Percentiles rank a stretch among this genome's conserved stretches.
phyloP scores from a whole-genome alignment of 2,329 filamentous ascomycete species.

The Xylaria sp. region DNA sequence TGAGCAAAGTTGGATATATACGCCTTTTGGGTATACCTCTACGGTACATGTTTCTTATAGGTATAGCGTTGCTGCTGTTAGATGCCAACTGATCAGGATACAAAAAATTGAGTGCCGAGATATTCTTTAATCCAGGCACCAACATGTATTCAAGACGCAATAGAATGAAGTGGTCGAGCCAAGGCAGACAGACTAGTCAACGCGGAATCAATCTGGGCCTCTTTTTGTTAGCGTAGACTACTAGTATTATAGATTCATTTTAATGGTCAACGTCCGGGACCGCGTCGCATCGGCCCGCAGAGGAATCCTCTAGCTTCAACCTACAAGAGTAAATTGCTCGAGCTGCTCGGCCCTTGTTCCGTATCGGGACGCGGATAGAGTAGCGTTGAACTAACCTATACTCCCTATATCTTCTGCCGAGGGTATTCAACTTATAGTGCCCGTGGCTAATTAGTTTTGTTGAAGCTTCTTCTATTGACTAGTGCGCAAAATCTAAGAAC shows the following conservation, averaged over 20 bases:
- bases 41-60: background rate
- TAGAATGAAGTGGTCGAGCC: background rate
- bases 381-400: background rate
- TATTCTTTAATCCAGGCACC: conserved; percentile 10
- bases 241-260: background rate
- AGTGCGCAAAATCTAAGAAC: background rate
- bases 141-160: background rate
- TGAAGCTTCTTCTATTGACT: conserved; percentile 5
- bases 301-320: conserved; percentile 12
- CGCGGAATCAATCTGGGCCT: background rate
- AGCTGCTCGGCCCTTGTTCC: background rate
- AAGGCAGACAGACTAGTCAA: conserved; percentile 7
- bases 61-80: background rate
- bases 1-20: background rate
- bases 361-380: background rate
- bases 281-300: conserved; percentile 19
- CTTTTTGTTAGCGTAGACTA: background rate
- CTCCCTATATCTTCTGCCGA: background rate
- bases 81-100: background rate
- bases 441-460: conserved; percentile 5
- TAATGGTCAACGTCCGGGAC: background rate
- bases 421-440: background rate
- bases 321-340: background rate
- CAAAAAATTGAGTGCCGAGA: conserved; percentile 2
- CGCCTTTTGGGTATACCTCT: conserved; percentile 13